phyloP scores from a whole-genome alignment of 306 rosid genomes.

The Castanopsis chinensis region DNA sequence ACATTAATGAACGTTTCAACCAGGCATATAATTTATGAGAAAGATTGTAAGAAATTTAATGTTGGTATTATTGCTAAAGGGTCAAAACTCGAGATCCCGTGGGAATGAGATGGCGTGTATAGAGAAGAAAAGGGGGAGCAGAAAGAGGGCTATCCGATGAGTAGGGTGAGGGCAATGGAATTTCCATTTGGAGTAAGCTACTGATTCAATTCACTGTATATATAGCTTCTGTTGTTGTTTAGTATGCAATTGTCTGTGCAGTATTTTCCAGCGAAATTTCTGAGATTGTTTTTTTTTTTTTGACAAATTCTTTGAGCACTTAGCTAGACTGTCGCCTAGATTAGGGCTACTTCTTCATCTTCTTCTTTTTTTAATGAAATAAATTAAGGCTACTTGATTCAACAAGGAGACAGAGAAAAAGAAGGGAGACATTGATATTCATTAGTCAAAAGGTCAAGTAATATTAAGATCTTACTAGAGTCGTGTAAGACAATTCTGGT shows the following conservation, averaged over 20 bases:
- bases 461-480: no score
- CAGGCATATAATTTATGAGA: no score
- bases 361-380: no score
- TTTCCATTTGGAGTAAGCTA: constrained; percentile 36
- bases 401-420: not conserved
- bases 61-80: no score
- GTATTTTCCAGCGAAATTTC: constrained; percentile 39
- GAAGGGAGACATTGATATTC: not conserved
- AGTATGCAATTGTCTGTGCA: not conserved
- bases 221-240: not conserved
- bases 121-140: constrained; percentile 5
- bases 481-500: no score
- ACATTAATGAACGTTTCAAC: no score
- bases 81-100: not conserved
- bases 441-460: no score
- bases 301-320: not conserved
- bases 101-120: constrained; percentile 15
- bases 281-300: constrained; percentile 25
- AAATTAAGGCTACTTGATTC: not conserved
- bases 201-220: constrained; percentile 24
- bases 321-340: not conserved
- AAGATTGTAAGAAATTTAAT: no score
- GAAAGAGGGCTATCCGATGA: constrained; percentile 29
- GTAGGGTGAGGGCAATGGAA: constrained; percentile 18
- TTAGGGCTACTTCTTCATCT: not conserved